Percentiles rank a stretch among this genome's conserved stretches.
These are phyloP conservation scores for Pholiota molesta DNA, from an alignment of 768 basidiomycete genomes.

Conservation along the genomic window DNA sequence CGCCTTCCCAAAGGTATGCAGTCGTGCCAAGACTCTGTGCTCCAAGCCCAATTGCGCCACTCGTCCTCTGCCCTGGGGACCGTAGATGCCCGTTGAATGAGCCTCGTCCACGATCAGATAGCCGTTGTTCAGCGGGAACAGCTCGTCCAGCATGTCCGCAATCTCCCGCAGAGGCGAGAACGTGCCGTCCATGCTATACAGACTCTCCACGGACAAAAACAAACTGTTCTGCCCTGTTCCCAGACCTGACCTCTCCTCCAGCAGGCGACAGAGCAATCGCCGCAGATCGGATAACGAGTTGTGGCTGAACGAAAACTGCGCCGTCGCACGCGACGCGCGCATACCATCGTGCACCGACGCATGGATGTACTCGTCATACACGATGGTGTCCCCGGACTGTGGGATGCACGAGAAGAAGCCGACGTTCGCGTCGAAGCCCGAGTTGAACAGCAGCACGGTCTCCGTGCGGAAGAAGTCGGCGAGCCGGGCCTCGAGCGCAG, in stretches of 20 bases:
- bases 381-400: slow-evolving; percentile 71
- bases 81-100: slow-evolving; percentile 91
- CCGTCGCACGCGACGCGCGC: slow-evolving; percentile 56
- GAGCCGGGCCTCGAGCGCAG: slow-evolving; percentile 71
- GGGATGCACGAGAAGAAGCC: slow-evolving; percentile 85
- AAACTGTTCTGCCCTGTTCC: slow-evolving; percentile 46
- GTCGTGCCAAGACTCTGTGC: slow-evolving; percentile 68
- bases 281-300: slow-evolving; percentile 64
- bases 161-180: slow-evolving; percentile 75
- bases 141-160: slow-evolving; percentile 59
- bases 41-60: slow-evolving; percentile 74
- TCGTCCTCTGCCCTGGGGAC: slow-evolving; percentile 73
- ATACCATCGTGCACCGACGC: slow-evolving; percentile 92
- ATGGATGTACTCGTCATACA: slow-evolving; percentile 89
- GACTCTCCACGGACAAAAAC: slow-evolving; percentile 85
- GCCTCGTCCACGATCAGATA: slow-evolving; percentile 91
- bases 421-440: slow-evolving; percentile 91
- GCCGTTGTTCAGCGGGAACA: slow-evolving; percentile 64
- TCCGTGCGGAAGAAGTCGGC: slow-evolving; percentile 60
- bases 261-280: slow-evolving; percentile 42
- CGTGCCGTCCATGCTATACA: slow-evolving; percentile 98
- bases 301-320: slow-evolving; percentile 62
- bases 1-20: slow-evolving; percentile 95
- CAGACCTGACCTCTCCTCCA: slow-evolving; percentile 38
- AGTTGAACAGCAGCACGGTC: slow-evolving; percentile 85